Base-by-base conservation (phyloP, 2,329 filamentous ascomycete genomes). In the Sordariomycetes sp. region DNA sequence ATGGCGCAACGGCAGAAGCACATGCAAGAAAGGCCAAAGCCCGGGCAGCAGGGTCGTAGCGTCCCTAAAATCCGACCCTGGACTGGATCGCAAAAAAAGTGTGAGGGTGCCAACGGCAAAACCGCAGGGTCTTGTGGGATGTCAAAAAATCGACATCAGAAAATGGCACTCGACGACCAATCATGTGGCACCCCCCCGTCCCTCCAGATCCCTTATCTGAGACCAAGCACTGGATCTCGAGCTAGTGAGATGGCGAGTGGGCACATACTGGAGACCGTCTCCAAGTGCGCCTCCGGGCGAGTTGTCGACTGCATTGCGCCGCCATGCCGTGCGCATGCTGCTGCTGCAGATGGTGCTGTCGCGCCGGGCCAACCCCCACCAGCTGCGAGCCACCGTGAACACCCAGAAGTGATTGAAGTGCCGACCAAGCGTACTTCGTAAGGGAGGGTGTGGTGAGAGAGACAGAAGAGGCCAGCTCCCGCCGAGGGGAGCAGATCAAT, bases 101-200 rank as follows among this genome's bases (percentile, higher is more conserved):
- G 8, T 24, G 26, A 9, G 26, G 26, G 16, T n/a, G n/a, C n/a
- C n/a, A n/a, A n/a, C n/a, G 26, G 14, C 26, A 10, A 21, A 23
- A n/a, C n/a, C 28, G 30, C 17, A 32, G 18, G 20, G 30, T 21
- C 21, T 12, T 21, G 12, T 12, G 12, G n/a, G 4, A 29, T 52
- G 53, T 54, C 49, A 53, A 51, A 57, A 48, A 43, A 50, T 55
- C 47, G 57, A 61, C 58, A 61, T 47, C 58, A 61, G 50, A 50
- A 66, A 66, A 62, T 47, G 49, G 42, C 33, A 31, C 28, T 37
- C 32, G 28, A 16, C 34, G 39, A 41, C 61, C 61, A 64, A 65
- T 65, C 58, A 62, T 15, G n/a, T 16, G 15, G 29, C 12, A 11
- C 10, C 12, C 3, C 34, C 35, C 39, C 38, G 37, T 24, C 31